Evolutionary conservation across 345 rosid genomes (phyloP), one percentile per base, ranked within the genome.

Genomic region (Salix koriyanagi): DNA sequence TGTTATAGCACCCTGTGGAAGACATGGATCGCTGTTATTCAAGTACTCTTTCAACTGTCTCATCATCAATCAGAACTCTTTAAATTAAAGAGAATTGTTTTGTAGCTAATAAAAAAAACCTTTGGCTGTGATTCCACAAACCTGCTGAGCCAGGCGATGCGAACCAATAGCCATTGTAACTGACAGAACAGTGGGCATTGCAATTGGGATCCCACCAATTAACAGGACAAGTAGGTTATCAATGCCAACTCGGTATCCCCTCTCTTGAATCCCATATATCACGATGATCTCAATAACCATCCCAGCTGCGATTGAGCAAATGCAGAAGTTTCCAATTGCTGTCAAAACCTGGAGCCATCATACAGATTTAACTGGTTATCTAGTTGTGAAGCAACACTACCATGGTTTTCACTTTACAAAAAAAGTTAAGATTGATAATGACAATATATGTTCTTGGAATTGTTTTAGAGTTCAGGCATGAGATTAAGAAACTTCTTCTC

Each of bases 171-270:
- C 86, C 87, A 84, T 82, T 7, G 88, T 85, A 18, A 85, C 88
- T 56, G 90, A 90, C 41, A 90, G 87, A 77, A 88, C 90, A 54
- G 93, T 88, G 52, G 91, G 93, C 91, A 88, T 90, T 30, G 91
- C 91, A 70, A 90, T 90, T n/a, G 91, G 91, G 61, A 90, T 88
- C 4, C 93, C 93, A 68, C 93, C 93, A 67, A 90, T 88, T 75
- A 88, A 82, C 3, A 90, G 77, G 41, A 86, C 91, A 69, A 88
- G 87, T 61, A 89, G 79, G 25, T 89, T 88, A 74, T 88, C 88
- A 10, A 89, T 88, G 48, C 90, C 90, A 67, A 83, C 86, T 48
- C 89, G 85, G 75, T 88, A 89, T n/a, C 69, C 83, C 78, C 95
- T 83, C 42, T 72, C 23, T 58, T 87, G 86, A 62, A 83, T 34